Conservation (phyloP, 1,139 yeast genomes). For the Nadsonia commutata region DNA sequence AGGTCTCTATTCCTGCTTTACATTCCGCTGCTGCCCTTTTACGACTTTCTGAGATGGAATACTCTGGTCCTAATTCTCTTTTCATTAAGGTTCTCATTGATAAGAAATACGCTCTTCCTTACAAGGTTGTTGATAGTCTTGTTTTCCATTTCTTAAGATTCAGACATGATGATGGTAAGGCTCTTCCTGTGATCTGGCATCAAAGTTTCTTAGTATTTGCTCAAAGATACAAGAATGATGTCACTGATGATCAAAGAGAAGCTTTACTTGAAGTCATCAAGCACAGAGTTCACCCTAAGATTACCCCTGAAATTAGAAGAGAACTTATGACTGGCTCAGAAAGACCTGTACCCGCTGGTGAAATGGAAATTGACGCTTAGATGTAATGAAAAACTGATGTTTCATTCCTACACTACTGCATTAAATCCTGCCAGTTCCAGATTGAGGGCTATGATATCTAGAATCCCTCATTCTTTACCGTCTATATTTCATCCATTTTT, state of each 20-base stretch:
- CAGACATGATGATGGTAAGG: slow-evolving; percentile 29
- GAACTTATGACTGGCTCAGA: slow-evolving; percentile 68
- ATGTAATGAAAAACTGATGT: background rate
- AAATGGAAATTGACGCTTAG: background rate
- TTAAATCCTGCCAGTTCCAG: too few species aligned
- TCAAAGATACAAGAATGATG: slow-evolving; percentile 90
- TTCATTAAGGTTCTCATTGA: slow-evolving; percentile 81
- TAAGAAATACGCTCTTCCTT: slow-evolving; percentile 92
- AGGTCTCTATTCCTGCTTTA: slow-evolving; percentile 82
- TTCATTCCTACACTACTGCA: too few species aligned
- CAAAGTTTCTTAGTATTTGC: slow-evolving; percentile 89
- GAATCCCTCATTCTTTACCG: too few species aligned
- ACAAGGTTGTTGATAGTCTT: slow-evolving; percentile 85
- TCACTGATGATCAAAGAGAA: slow-evolving; percentile 94
- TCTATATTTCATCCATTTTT: too few species aligned
- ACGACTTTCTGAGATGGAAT: slow-evolving; percentile 70
- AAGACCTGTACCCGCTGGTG: slow-evolving; percentile 2
- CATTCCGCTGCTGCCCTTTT: slow-evolving; percentile 94
- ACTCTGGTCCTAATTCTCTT: slow-evolving; percentile 77
- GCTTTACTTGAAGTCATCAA: slow-evolving; percentile 81
- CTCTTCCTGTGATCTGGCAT: slow-evolving; percentile 96
- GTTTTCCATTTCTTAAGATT: slow-evolving; percentile 94
- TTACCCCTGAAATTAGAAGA: slow-evolving; percentile 90
- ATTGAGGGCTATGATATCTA: too few species aligned
- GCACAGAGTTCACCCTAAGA: slow-evolving; percentile 74